phyloP scores from a whole-genome alignment of 305 asterid species.

The Rubia tinctorum region DNA sequence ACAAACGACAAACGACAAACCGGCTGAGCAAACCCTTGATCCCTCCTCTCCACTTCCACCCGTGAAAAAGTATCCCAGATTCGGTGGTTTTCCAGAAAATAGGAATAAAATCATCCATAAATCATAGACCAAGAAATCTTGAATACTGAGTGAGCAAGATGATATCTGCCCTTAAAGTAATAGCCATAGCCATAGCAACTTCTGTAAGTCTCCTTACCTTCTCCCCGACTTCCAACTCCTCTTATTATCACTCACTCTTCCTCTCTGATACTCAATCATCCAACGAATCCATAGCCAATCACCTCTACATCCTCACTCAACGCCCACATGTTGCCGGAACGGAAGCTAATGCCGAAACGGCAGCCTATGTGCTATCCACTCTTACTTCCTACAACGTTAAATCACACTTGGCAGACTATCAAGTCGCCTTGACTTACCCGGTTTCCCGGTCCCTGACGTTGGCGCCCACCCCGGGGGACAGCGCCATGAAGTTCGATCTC shows the following conservation, averaged over 20 bases:
- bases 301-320: slow-evolving; percentile 56
- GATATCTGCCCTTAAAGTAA: slow-evolving; percentile 29
- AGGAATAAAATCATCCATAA: neutral
- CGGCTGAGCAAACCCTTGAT: neutral
- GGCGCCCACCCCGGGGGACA: slow-evolving; percentile 30
- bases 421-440: slow-evolving; percentile 61
- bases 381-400: slow-evolving; percentile 45
- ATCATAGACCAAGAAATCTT: neutral
- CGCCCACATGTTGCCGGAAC: slow-evolving; percentile 86
- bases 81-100: neutral
- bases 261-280: slow-evolving; percentile 41
- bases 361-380: slow-evolving; percentile 63
- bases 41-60: neutral
- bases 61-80: neutral
- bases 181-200: slow-evolving; percentile 37
- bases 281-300: slow-evolving; percentile 60
- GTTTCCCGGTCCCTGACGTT: slow-evolving; percentile 53
- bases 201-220: slow-evolving; percentile 28
- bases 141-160: slow-evolving; percentile 12
- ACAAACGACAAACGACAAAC: neutral
- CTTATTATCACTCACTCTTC: slow-evolving; percentile 58
- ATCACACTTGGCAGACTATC: slow-evolving; percentile 51
- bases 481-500: slow-evolving; percentile 49
- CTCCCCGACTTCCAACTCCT: slow-evolving; percentile 32
- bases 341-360: slow-evolving; percentile 73